Percentiles rank a stretch among this genome's conserved stretches.
Evolutionary conservation across 2,329 filamentous ascomycete genomes (phyloP).

Genomic region (Xylariales sp.): DNA sequence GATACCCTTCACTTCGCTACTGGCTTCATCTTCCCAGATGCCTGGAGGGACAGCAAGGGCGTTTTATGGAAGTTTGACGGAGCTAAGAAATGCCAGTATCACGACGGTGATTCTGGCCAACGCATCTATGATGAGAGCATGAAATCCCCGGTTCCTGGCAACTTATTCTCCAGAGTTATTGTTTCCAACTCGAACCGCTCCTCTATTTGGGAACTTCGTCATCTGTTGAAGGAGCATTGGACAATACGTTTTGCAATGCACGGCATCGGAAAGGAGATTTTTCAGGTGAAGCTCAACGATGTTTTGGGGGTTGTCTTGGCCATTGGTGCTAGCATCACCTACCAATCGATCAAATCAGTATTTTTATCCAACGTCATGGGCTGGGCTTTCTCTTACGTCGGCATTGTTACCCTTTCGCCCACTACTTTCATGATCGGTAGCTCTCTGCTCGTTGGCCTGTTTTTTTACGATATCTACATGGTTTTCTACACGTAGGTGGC

Average conservation of each 20-base stretch:
- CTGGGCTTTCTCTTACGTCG: slow-evolving; percentile 80
- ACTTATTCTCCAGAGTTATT: slow-evolving; percentile 27
- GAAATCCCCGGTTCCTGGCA: slow-evolving; percentile 34
- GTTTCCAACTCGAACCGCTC: slow-evolving; percentile 19
- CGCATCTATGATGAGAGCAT: slow-evolving; percentile 22
- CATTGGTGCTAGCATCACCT: slow-evolving; percentile 51
- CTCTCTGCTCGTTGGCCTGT: slow-evolving; percentile 71
- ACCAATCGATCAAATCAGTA: slow-evolving; percentile 58
- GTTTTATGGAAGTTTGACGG: slow-evolving; percentile 41
- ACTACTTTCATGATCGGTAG: slow-evolving; percentile 83
- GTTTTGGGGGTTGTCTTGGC: slow-evolving; percentile 53
- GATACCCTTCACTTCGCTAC: slow-evolving; percentile 63
- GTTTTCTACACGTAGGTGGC: slow-evolving; percentile 72
- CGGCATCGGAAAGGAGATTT: slow-evolving; percentile 41
- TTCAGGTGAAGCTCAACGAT: slow-evolving; percentile 52
- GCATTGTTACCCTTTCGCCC: slow-evolving; percentile 79
- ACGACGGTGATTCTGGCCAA: slow-evolving; percentile 17
- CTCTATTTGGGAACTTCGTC: slow-evolving; percentile 46
- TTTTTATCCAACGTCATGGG: slow-evolving; percentile 80
- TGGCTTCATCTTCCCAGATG: slow-evolving; percentile 68
- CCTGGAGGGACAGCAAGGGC: slow-evolving; percentile 51
- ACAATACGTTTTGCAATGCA: slow-evolving; percentile 45
- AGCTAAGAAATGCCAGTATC: slow-evolving; percentile 32
- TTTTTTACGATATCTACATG: slow-evolving; percentile 94
- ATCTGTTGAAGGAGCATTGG: slow-evolving; percentile 48